phyloP scores from a whole-genome alignment of 2,329 filamentous ascomycete genomes.

The Diplodia corticola region DNA sequence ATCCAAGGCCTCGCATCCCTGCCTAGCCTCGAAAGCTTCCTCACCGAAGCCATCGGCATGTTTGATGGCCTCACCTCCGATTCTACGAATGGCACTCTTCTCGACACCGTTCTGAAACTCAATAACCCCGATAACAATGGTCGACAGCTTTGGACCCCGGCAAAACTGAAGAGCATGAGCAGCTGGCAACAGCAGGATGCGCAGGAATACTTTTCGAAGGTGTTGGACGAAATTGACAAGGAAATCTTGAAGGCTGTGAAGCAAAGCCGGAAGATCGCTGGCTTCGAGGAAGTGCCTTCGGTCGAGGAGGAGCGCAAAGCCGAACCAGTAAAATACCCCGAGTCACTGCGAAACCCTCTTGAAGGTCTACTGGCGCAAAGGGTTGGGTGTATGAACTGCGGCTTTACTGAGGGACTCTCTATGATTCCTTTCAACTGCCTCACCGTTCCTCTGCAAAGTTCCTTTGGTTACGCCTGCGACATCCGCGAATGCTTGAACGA shows the following conservation, averaged over 20 bases:
- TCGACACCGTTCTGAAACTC: conserved; percentile 67
- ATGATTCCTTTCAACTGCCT: conserved; percentile 94
- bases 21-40: conserved; percentile 65
- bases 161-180: conserved; percentile 84
- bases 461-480: conserved; percentile 67
- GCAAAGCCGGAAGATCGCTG: conserved; percentile 37
- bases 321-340: conserved; percentile 16
- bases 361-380: conserved; percentile 86
- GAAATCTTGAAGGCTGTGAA: conserved; percentile 58
- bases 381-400: conserved; percentile 82
- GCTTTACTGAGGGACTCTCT: conserved; percentile 82
- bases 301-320: conserved; percentile 13
- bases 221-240: conserved; percentile 81
- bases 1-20: conserved; percentile 78
- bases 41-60: conserved; percentile 43
- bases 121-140: conserved; percentile 71
- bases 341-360: conserved; percentile 67
- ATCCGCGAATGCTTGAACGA: conserved; percentile 78
- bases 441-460: conserved; percentile 74
- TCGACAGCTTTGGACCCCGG: conserved; percentile 76
- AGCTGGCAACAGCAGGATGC: conserved; percentile 97
- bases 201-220: conserved; percentile 92
- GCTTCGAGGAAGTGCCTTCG: conserved; percentile 3
- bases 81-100: conserved; percentile 57
- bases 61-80: conserved; percentile 41